Evolutionary conservation across 768 basidiomycete species (phyloP), one percentile per base, ranked within the genome.

Genomic region (Tylopilus vinaceipallidus): DNA sequence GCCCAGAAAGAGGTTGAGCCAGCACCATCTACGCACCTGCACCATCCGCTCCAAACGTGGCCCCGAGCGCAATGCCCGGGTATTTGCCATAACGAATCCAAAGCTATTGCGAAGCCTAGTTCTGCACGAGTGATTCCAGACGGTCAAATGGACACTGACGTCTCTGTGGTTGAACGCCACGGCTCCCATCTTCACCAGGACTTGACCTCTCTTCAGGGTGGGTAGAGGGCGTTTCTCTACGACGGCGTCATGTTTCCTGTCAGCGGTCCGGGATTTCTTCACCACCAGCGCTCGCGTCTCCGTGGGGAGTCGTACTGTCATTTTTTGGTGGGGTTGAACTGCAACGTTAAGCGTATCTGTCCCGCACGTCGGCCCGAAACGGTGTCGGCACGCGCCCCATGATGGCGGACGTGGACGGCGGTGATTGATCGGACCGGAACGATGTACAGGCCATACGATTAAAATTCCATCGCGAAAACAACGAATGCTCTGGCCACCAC

Each of bases 91-190:
- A 77, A 20, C 86, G 75, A 29, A 87, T 81, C 89, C 89, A 91
- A 11, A 88, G 71, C 88, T 91, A 29, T 7, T 43, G 54, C 16
- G 23, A 29, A 4, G 14, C 36, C 16, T 10, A n/a, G 27, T 34
- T 44, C 12, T 17, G 7, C 33, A 32, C 6, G 14, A 10, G 30
- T 29, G 26, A 22, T 24, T 3, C 13, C 2, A 47, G 23, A 24
- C 1, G 29, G 23, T 30, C 3, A 27, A 44, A 19, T 42, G 26
- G 27, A 44, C 26, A 59, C 62, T 42, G 51, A 87, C 86, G 58
- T 90, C 89, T 60, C 84, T 75, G 59, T 84, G 89, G 62, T 93
- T 93, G 73, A 88, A 88, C 14, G 78, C 82, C 0, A 76, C 87
- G 13, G 89, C 86, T 17, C 70, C 73, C 44, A 90, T 79, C 63